Evolutionary conservation across 164 flowering plant species (phyloP).

Genomic region (Chimonanthus salicifolius): DNA sequence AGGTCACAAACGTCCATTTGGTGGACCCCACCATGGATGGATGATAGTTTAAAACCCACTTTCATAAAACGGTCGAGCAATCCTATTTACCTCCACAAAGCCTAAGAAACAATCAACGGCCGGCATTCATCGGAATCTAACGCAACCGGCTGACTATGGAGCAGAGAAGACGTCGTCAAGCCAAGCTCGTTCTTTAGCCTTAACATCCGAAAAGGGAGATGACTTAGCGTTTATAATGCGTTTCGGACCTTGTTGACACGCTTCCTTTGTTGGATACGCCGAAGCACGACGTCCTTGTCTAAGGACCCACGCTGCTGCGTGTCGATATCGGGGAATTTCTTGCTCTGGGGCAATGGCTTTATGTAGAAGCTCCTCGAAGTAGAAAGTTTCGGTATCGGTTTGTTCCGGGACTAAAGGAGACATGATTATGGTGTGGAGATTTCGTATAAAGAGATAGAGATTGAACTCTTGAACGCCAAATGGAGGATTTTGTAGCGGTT

Average conservation of each 20-base stretch:
- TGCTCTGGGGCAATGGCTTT: slow-evolving; percentile 20
- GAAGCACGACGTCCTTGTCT: slow-evolving; percentile 51
- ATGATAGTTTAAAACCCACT: too few relatives aligned
- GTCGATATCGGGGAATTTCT: too few relatives aligned
- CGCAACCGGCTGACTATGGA: slow-evolving; percentile 1
- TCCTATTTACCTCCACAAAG: too few relatives aligned
- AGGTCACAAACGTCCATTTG: too few relatives aligned
- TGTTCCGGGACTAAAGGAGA: slow-evolving; percentile 26
- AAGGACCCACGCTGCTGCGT: slow-evolving; percentile 12
- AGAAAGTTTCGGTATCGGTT: slow-evolving; percentile 9
- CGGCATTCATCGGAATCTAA: too few relatives aligned
- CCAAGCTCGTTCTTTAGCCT: slow-evolving; percentile 23
- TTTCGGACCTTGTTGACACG: slow-evolving; percentile 29
- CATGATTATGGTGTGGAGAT: slow-evolving; percentile 17
- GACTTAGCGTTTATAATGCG: slow-evolving; percentile 13
- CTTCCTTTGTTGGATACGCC: slow-evolving; percentile 55
- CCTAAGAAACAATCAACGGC: not conserved
- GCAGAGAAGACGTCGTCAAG: slow-evolving; percentile 38
- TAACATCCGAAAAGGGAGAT: not conserved
- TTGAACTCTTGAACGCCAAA: not conserved
- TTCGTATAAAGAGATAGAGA: not conserved
- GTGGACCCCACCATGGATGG: too few relatives aligned
- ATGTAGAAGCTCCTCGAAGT: slow-evolving; percentile 27
- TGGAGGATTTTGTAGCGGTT: slow-evolving; percentile 2
- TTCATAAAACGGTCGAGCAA: too few relatives aligned